A percentile compares a stretch with the other conserved stretches of the same genome.
Evolutionary conservation across 768 basidiomycete genomes (phyloP).

Genomic region (Lactarius psammicola): DNA sequence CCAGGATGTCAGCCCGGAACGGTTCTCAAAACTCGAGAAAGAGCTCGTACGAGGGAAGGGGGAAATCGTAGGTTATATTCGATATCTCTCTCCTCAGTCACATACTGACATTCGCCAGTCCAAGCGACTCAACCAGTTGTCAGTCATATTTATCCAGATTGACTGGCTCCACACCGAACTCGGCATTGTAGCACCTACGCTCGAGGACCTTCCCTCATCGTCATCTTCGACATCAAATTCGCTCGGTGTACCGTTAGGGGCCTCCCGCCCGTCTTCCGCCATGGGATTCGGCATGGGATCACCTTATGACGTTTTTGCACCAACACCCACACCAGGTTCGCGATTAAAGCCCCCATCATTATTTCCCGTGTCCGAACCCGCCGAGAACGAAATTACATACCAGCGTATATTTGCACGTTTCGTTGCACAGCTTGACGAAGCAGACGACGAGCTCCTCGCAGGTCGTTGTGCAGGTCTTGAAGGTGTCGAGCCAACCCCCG

Average conservation of each 20-base stretch:
- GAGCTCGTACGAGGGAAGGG: conserved; percentile 81
- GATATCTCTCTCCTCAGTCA: conserved; percentile 4
- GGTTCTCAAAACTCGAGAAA: conserved; percentile 77
- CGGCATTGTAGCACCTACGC: conserved; percentile 61
- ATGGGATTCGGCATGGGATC: conserved; percentile 32
- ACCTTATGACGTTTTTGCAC: conserved; percentile 24
- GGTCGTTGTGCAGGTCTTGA: conserved; percentile 51
- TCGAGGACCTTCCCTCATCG: conserved; percentile 44
- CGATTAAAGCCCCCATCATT: conserved; percentile 33
- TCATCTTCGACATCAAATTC: conserved; percentile 36
- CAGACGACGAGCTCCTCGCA: conserved; percentile 33
- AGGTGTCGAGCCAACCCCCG: conserved; percentile 73
- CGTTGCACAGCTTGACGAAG: conserved; percentile 25
- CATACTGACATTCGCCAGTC: conserved; percentile 40
- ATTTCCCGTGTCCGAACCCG: conserved; percentile 30
- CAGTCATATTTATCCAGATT: conserved; percentile 65
- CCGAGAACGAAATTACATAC: conserved; percentile 18
- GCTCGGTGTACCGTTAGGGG: conserved; percentile 29
- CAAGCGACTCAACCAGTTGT: conserved; percentile 65
- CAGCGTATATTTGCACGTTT: conserved; percentile 29
- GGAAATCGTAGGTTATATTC: conserved; percentile 64
- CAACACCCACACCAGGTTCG: conserved; percentile 39
- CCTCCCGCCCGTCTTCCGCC: conserved; percentile 37
- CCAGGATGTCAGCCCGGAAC: conserved; percentile 76
- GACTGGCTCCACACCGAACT: conserved; percentile 84